Percentiles rank a stretch among this genome's conserved stretches.
These are phyloP conservation scores for Globisporangium rhizosaccharum DNA, from an alignment of 352 stramenopile genomes.

Conservation along the genomic window DNA sequence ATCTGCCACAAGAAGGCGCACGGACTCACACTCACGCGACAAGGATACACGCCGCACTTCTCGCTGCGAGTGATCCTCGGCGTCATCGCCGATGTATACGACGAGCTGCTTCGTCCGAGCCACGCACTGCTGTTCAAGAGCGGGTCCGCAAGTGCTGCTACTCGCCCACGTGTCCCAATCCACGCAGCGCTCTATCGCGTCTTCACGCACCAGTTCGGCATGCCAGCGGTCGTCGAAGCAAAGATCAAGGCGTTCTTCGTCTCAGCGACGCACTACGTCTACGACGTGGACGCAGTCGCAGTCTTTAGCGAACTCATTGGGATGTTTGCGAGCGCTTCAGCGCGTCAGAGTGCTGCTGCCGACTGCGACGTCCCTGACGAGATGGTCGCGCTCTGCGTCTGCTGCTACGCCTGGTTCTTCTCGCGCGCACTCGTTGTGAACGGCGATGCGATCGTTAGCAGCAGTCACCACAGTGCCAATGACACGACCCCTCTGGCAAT, in stretches of 20 bases:
- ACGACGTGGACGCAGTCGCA: slow-evolving; percentile 43
- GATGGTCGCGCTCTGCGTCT: slow-evolving; percentile 52
- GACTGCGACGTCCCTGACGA: slow-evolving; percentile 36
- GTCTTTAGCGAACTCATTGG: slow-evolving; percentile 68
- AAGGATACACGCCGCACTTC: slow-evolving; percentile 44
- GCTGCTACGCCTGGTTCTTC: slow-evolving; percentile 54
- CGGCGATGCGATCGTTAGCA: slow-evolving; percentile 19
- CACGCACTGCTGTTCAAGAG: slow-evolving; percentile 45
- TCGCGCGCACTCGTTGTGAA: slow-evolving; percentile 56
- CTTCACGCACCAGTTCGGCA: slow-evolving; percentile 45
- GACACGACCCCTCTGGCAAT: slow-evolving; percentile 1
- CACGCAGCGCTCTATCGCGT: slow-evolving; percentile 37
- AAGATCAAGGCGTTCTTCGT: slow-evolving; percentile 66
- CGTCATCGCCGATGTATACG: slow-evolving; percentile 55
- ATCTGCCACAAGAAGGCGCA: slow-evolving; percentile 31
- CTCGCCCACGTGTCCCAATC: slow-evolving; percentile 23
- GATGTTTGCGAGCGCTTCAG: slow-evolving; percentile 25
- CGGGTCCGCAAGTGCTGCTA: neutral
- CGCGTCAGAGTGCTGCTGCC: neutral
- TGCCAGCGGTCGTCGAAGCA: slow-evolving; percentile 40
- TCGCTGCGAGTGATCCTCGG: slow-evolving; percentile 41
- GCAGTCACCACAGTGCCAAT: neutral
- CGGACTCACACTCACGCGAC: slow-evolving; percentile 19
- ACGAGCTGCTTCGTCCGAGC: slow-evolving; percentile 27
- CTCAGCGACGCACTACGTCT: slow-evolving; percentile 49